Conservation (phyloP, 1,284 basidiomycete species). For the Leccinum pallidistipes region DNA sequence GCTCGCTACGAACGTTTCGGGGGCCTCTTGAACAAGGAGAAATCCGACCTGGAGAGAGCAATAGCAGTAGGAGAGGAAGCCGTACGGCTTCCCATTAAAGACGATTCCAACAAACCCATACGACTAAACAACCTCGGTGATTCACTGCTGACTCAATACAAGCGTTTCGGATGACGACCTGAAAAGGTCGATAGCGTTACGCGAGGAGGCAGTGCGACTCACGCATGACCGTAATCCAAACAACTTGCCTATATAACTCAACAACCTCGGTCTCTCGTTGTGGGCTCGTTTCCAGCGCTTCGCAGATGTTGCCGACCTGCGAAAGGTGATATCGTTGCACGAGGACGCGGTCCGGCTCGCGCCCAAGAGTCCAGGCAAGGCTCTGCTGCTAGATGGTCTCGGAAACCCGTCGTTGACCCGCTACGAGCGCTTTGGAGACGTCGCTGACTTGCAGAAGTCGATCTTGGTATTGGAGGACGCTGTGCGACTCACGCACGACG, state of each 20-base stretch:
- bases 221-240: background rate
- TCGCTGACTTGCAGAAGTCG: background rate
- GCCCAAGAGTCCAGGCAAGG: background rate
- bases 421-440: background rate
- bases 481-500: background rate
- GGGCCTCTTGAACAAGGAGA: background rate
- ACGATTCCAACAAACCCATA: background rate
- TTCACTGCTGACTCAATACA: background rate
- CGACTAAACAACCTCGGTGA: background rate
- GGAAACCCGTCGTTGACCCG: background rate
- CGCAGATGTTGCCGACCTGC: background rate
- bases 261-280: background rate
- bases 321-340: background rate
- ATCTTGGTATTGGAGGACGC: background rate
- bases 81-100: background rate
- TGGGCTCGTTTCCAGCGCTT: background rate
- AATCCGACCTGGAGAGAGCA: background rate
- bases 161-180: background rate
- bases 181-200: background rate
- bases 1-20: background rate
- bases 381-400: background rate
- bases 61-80: background rate
- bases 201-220: background rate
- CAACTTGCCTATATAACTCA: background rate
- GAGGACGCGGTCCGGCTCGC: background rate